Base-by-base conservation (phyloP, 208 protist species). In the Trypanosoma lewisi region DNA sequence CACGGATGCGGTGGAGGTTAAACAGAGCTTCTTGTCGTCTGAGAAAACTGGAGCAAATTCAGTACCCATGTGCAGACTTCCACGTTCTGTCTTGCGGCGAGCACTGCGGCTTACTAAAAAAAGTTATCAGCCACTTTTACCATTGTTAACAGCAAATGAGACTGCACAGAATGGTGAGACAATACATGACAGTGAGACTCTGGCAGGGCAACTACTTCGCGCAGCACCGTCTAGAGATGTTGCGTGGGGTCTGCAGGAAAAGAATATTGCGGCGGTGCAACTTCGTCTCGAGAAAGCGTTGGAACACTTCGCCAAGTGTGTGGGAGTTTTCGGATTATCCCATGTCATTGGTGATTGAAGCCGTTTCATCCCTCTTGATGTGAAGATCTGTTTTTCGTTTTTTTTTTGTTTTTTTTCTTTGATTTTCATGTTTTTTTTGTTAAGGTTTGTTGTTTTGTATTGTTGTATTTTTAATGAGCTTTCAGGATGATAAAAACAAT, bases 21-120 rank as follows among this genome's bases (percentile, higher is more conserved):
- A 31, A 28, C 2, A 7, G 0, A 65, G 56, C 33, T n/a, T 31
- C 4, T 51, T 54, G 4, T 45, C 25, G 1, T 30, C 21, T 45
- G 23, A 1, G 36, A 17, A 27, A 27, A 30, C 5, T 2, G 25
- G 19, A 8, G 12, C 30, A 39, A 42, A 34, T 4, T 17, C 27
- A 44, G 19, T 21, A 19, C 57, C n/a, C n/a, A 65, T 65, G 48
- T 65, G 60, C 34, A 37, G 25, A 23, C 17, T 65, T 19, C 48
- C 60, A 47, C 19, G 28, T 4, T 27, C 11, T 17, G 6, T 56
- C n/a, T 54, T 65, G 48, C 31, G 49, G 21, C 34, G 14, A 12
- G 60, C 48, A n/a, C 19, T 56, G 49, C 34, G 48, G 1, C 34
- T 65, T 31, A 57, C 60, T 14, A 4, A 33, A 7, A 47, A 37